Base-by-base conservation (phyloP, 306 rosid genomes). In the Castanea sativa region DNA sequence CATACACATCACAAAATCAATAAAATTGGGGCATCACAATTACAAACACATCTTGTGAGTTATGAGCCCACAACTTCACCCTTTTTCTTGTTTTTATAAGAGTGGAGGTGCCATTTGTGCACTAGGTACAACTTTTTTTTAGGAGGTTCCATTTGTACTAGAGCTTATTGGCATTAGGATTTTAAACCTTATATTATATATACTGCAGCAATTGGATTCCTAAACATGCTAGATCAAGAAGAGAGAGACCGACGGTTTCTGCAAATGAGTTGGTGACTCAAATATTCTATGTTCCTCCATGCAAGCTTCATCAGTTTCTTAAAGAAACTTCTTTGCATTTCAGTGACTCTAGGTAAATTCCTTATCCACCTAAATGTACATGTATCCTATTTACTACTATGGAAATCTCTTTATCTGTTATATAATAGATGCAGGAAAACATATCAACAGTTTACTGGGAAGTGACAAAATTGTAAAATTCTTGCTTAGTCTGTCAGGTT, bases 241-340 rank as follows among this genome's bases (percentile, higher is more conserved):
- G 84, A 80, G 90, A 91, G 86, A 90, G 96, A 81, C 90, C 91
- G 27, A 79, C 68, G 87, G 84, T 85, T 79, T 92, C 97, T 55
- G 97, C 96, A 3, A 85, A 86, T 72, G 96, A 93, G 86, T 83
- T 76, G 13, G 67, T 89, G 9, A 91, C 98, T 15, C 99, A 95
- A 69, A 90, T 95, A 82, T 95, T 91, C 83, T 93, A 89, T 3
- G 98, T 95, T 41, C 98, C 99, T 64, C 99, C 99, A 9, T 98
- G 90, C 87, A 93, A 93, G 86, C 92, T 95, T 78, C 75, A 71
- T 67, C 93, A 89, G 83, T 93, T 95, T 83, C 88, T 93, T 29
- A 96, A 91, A 55, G 97, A 95, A 83, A 71, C 88, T 84, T 88
- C 86, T 80, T 75, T 85, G 52, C 56, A 89, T 73, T 91, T 93